Conservation (phyloP, 2,329 filamentous ascomycete species). For the Trematosphaeria pertusa region DNA sequence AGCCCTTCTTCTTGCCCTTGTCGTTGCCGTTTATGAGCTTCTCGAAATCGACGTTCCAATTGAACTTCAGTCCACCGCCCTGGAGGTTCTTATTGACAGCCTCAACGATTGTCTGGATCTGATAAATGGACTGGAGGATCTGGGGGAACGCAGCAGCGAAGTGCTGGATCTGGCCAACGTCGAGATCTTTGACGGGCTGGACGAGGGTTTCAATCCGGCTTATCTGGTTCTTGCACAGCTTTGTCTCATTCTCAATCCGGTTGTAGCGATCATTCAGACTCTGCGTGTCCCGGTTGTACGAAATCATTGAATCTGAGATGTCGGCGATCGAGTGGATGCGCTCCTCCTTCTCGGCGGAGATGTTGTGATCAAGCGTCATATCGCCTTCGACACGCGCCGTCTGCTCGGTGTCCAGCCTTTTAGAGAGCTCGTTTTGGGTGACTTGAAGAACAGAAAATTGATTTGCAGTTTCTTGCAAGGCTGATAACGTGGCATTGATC, state of each 20-base stretch:
- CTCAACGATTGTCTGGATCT: not conserved
- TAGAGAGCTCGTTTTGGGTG: no score
- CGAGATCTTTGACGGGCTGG: not conserved
- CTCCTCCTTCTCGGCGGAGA: not conserved
- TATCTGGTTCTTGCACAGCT: no score
- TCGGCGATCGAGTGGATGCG: not conserved
- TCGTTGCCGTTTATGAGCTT: not conserved
- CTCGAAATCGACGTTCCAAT: not conserved
- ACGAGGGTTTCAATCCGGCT: no score
- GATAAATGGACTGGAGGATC: not conserved
- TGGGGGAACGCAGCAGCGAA: not conserved
- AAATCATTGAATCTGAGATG: not conserved
- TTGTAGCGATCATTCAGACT: not conserved
- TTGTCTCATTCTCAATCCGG: not conserved
- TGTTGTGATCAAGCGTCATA: not conserved
- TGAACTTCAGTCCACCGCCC: slow-evolving; percentile 1
- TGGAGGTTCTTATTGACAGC: slow-evolving; percentile 3
- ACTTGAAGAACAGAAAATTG: no score
- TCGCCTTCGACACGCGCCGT: not conserved
- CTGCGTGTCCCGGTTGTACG: not conserved
- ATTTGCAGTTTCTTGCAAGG: not conserved
- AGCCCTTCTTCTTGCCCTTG: not conserved
- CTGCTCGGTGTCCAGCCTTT: not conserved
- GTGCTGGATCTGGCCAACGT: not conserved
- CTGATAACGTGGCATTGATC: not conserved